Percentiles rank a stretch among this genome's conserved stretches.
phyloP scores from a whole-genome alignment of 163 green algal species.

The Chlorella variabilis region DNA sequence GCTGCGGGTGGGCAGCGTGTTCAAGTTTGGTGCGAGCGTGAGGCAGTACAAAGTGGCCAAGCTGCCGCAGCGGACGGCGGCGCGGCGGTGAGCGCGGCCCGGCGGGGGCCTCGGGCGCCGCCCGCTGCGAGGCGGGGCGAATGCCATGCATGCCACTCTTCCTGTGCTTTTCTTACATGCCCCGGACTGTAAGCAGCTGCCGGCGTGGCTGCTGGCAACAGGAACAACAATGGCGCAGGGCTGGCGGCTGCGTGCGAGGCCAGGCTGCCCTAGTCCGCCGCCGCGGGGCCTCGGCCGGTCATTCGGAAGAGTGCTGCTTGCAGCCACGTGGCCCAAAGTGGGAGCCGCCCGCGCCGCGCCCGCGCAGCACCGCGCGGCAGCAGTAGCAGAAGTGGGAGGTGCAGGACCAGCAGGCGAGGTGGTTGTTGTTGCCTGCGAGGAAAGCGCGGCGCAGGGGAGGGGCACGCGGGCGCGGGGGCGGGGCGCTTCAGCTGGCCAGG shows the following conservation, averaged over 20 bases:
- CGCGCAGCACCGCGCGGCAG: conserved; percentile 48
- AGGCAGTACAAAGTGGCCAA: conserved; percentile 60
- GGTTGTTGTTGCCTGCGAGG: conserved; percentile 51
- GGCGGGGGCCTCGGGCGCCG: no score
- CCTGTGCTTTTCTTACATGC: no score
- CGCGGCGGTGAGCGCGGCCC: not conserved
- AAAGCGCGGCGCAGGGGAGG: not conserved
- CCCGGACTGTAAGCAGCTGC: no score
- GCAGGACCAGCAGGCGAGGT: conserved; percentile 54
- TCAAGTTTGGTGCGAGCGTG: conserved; percentile 71
- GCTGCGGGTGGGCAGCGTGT: conserved; percentile 48
- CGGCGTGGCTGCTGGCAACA: no score
- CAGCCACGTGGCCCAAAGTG: conserved; percentile 53
- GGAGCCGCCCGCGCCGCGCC: conserved; percentile 22
- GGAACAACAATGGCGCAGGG: no score
- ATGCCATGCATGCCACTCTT: no score
- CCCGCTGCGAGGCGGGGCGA: no score
- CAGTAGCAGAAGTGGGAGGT: conserved; percentile 49
- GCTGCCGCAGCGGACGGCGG: conserved; percentile 3
- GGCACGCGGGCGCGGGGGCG: not conserved
- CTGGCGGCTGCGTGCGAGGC: no score
- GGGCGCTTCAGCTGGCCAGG: no score
- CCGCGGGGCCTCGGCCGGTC: no score
- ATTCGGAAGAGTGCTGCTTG: conserved; percentile 51
- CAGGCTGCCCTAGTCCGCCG: no score